These are phyloP conservation scores for Plasmodium adleri DNA, from an alignment of 169 alveolate genomes.

Conservation along the genomic window DNA sequence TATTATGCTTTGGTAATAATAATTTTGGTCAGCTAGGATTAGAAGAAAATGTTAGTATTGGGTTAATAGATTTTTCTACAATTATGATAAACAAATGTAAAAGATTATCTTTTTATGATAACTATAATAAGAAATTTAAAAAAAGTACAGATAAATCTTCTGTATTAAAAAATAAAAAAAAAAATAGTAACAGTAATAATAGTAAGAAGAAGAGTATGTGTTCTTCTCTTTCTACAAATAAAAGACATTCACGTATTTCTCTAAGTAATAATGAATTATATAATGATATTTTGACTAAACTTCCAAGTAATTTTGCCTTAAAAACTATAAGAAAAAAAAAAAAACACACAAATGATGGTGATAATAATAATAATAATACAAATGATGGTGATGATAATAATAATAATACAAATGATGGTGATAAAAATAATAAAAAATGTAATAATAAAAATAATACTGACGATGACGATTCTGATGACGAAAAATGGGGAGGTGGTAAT, in stretches of 20 bases:
- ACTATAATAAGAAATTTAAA: neutral
- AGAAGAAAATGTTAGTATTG: slow-evolving; percentile 29
- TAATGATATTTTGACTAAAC: slow-evolving; percentile 30
- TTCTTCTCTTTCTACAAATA: neutral
- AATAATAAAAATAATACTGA: neutral
- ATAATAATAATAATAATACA: neutral
- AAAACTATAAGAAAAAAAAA: slow-evolving; percentile 23
- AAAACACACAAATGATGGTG: neutral
- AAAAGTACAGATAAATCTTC: slow-evolving; percentile 14
- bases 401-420: neutral
- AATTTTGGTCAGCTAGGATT: slow-evolving; percentile 56
- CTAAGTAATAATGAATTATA: slow-evolving; percentile 35
- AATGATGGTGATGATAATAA: neutral
- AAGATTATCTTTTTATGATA: neutral
- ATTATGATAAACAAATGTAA: slow-evolving; percentile 4
- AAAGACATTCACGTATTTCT: neutral
- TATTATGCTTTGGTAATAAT: slow-evolving; percentile 60
- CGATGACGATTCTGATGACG: neutral
- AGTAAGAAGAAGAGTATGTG: neutral
- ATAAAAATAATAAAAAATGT: neutral
- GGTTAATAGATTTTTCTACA: slow-evolving; percentile 33
- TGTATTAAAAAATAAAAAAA: slow-evolving; percentile 6
- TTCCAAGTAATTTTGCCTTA: slow-evolving; percentile 27
- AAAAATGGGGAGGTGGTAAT: neutral
- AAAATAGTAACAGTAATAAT: neutral